These are phyloP conservation scores for Uronychia binucleata DNA, from an alignment of 73 alveolate genomes.

Conservation along the genomic window DNA sequence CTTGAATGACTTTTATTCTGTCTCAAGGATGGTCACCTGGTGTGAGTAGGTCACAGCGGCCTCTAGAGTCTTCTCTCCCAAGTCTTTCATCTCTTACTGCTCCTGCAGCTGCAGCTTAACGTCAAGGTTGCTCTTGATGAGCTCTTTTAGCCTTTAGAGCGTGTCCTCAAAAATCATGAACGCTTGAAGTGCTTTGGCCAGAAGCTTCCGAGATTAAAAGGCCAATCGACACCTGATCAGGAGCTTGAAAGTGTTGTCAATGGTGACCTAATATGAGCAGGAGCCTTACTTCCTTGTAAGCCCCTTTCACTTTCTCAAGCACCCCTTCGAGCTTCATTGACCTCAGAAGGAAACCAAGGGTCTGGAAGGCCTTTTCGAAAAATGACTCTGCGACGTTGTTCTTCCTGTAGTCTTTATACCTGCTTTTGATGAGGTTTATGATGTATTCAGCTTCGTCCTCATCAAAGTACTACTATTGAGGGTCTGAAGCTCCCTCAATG, in stretches of 20 bases:
- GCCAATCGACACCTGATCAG: not conserved
- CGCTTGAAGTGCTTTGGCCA: not conserved
- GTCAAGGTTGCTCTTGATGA: too few relatives aligned
- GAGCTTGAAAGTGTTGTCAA: not conserved
- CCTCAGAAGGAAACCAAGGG: not conserved
- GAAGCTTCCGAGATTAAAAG: not conserved
- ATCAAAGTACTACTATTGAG: not conserved
- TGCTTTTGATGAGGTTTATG: not conserved
- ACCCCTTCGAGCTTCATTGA: not conserved
- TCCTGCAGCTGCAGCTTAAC: too few relatives aligned
- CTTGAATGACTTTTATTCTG: too few relatives aligned
- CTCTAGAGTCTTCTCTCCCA: too few relatives aligned
- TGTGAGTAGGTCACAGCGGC: too few relatives aligned
- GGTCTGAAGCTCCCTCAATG: not conserved
- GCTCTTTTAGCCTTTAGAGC: too few relatives aligned
- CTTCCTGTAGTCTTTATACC: not conserved
- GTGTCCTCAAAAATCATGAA: not conserved
- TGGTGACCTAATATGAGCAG: not conserved
- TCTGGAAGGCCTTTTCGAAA: not conserved
- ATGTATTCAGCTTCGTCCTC: not conserved
- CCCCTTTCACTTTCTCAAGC: not conserved
- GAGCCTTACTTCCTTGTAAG: not conserved
- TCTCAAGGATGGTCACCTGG: too few relatives aligned
- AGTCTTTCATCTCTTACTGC: too few relatives aligned
- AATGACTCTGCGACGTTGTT: not conserved